Percentiles rank a stretch among this genome's conserved stretches.
phyloP scores from a whole-genome alignment of 1,284 basidiomycete species.

The Somion occarium region DNA sequence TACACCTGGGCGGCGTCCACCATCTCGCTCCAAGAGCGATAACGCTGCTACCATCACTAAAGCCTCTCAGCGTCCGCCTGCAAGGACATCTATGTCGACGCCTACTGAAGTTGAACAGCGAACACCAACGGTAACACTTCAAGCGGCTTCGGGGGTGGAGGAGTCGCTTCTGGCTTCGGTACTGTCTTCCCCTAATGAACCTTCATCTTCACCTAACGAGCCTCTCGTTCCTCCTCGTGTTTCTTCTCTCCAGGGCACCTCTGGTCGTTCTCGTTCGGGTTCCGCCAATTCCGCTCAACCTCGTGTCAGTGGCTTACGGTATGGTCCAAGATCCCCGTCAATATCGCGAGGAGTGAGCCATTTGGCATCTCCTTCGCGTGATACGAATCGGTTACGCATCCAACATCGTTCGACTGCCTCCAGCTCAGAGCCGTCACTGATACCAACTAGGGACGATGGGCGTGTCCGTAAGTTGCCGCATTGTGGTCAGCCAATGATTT shows the following conservation, averaged over 20 bases:
- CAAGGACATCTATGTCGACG: slow-evolving; percentile 19
- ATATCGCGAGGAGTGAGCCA: slow-evolving; percentile 17
- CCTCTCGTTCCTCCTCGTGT: slow-evolving; percentile 52
- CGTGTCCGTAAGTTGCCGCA: slow-evolving; percentile 38
- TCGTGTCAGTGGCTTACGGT: slow-evolving; percentile 25
- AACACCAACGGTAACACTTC: slow-evolving; percentile 24
- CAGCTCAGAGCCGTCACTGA: slow-evolving; percentile 72
- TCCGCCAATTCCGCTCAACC: slow-evolving; percentile 23
- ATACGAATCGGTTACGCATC: slow-evolving; percentile 47
- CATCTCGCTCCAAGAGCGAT: slow-evolving; percentile 26
- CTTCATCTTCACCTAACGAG: slow-evolving; percentile 17
- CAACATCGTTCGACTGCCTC: slow-evolving; percentile 68
- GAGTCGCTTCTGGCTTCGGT: slow-evolving; percentile 17
- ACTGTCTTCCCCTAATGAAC: slow-evolving; percentile 14
- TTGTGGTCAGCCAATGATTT: slow-evolving; percentile 14
- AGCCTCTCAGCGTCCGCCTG: slow-evolving; percentile 15
- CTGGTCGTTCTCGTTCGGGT: slow-evolving; percentile 33
- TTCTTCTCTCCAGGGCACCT: slow-evolving; percentile 46
- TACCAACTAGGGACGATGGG: slow-evolving; percentile 46
- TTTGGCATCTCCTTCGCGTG: slow-evolving; percentile 36
- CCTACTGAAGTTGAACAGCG: slow-evolving; percentile 11
- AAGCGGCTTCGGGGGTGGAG: slow-evolving; percentile 19
- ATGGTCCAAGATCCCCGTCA: slow-evolving; percentile 34
- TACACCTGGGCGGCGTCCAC: slow-evolving; percentile 37
- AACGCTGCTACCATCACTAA: slow-evolving; percentile 13